Conservation (phyloP, 352 stramenopile genomes). For the Phytophthora cryptogea region DNA sequence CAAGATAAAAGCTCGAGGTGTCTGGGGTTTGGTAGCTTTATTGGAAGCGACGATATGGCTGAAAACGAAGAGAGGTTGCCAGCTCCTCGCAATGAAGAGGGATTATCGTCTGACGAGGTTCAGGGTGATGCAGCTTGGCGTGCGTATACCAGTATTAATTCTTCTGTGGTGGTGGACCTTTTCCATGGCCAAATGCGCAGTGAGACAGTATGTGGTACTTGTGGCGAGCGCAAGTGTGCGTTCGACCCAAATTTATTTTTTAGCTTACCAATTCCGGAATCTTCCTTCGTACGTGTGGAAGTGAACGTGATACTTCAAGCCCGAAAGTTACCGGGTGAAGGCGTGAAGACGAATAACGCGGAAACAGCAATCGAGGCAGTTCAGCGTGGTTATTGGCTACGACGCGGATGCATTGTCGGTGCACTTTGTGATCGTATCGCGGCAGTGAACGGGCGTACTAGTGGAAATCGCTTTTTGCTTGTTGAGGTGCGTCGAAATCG, state of each 20-base stretch:
- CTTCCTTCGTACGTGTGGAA: conserved; percentile 69
- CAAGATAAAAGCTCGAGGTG: conserved; percentile 37
- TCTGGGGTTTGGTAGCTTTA: conserved; percentile 31
- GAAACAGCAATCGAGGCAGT: conserved; percentile 23
- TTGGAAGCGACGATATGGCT: conserved; percentile 38
- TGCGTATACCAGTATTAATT: conserved; percentile 91
- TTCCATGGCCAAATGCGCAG: conserved; percentile 96
- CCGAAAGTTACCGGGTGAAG: conserved; percentile 22
- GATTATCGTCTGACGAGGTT: conserved; percentile 58
- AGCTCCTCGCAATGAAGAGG: conserved; percentile 3
- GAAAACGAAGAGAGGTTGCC: conserved; percentile 39
- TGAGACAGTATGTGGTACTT: conserved; percentile 94
- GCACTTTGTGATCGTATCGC: conserved; percentile 59
- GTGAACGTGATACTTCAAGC: conserved; percentile 70
- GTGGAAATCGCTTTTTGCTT: conserved; percentile 63
- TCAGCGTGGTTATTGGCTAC: conserved; percentile 59
- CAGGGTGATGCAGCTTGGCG: conserved; percentile 93
- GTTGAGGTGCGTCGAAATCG: conserved; percentile 69
- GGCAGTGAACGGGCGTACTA: conserved; percentile 28
- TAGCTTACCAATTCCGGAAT: conserved; percentile 93
- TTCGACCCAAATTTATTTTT: conserved; percentile 98
- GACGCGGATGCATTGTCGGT: conserved; percentile 46
- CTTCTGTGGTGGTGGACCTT: conserved; percentile 95
- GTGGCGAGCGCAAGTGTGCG: conserved; percentile 92
- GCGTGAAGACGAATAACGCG: conserved; percentile 4